Percentiles rank a stretch among this genome's conserved stretches.
Conservation (phyloP, 208 protist genomes). For the Porcisia hertigi region DNA sequence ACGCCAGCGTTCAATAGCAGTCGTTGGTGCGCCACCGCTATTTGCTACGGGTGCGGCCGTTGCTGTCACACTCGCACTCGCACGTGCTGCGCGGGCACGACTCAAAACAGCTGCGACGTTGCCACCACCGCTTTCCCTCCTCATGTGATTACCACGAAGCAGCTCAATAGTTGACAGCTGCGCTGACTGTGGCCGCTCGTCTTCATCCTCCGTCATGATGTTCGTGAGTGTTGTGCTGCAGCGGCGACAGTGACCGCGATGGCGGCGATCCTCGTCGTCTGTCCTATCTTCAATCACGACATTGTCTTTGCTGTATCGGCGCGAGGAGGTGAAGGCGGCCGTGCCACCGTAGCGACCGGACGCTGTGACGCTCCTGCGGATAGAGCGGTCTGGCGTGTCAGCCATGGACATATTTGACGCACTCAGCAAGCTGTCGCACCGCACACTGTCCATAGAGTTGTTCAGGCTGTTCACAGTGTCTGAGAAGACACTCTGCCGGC, state of each 20-base stretch:
- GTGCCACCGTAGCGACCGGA: slow-evolving; percentile 1
- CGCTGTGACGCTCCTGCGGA: not conserved
- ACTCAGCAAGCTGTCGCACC: slow-evolving; percentile 10
- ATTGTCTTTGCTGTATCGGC: slow-evolving; percentile 16
- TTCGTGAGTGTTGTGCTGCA: slow-evolving; percentile 17
- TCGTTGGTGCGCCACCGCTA: slow-evolving; percentile 10
- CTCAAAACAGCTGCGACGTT: not conserved
- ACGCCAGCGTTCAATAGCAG: slow-evolving; percentile 28
- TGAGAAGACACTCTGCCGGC: slow-evolving; percentile 12
- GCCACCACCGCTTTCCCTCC: not conserved
- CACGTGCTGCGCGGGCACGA: not conserved
- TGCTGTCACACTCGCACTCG: not conserved
- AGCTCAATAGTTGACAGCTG: slow-evolving; percentile 16
- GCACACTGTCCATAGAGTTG: slow-evolving; percentile 29
- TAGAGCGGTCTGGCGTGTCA: not conserved
- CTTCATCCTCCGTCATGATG: slow-evolving; percentile 16
- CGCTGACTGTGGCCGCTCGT: not conserved
- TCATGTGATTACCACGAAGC: slow-evolving; percentile 9
- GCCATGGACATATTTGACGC: not conserved
- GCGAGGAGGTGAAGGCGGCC: not conserved
- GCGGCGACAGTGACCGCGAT: not conserved
- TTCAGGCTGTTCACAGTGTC: slow-evolving; percentile 22
- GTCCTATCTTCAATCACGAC: not conserved
- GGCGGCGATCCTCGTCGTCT: not conserved
- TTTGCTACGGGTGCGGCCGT: not conserved